Percentiles rank a stretch among this genome's conserved stretches.
These are phyloP conservation scores for Talaromyces atroroseus DNA, from an alignment of 2,329 filamentous ascomycete genomes.

Conservation along the genomic window DNA sequence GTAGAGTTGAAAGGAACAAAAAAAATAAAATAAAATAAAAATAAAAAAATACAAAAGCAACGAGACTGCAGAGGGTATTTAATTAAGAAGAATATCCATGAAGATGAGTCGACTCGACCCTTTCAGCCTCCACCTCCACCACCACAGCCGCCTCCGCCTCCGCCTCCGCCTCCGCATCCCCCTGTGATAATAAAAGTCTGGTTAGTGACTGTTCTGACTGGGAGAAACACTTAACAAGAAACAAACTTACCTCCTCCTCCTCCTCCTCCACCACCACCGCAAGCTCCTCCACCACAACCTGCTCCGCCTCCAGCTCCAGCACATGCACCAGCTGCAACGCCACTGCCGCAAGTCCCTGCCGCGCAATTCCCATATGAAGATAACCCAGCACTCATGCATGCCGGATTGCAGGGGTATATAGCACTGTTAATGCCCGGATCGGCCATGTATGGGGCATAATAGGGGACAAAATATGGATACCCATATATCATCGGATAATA, in stretches of 20 bases:
- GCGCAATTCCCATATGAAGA: constrained; percentile 45
- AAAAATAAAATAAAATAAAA: no score
- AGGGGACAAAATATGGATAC: constrained; percentile 41
- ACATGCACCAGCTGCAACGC: constrained; percentile 41
- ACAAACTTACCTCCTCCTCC: constrained; percentile 25
- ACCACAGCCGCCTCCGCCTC: constrained; percentile 15
- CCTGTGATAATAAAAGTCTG: neutral
- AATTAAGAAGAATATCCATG: neutral
- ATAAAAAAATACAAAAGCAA: no score
- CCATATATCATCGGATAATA: constrained; percentile 40
- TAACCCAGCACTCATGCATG: constrained; percentile 37
- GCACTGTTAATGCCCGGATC: constrained; percentile 38
- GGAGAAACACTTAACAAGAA: neutral
- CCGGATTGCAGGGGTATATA: constrained; percentile 42
- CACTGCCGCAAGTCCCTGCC: constrained; percentile 39
- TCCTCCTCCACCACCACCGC: constrained; percentile 42
- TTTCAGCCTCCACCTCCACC: constrained; percentile 21
- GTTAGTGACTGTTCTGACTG: neutral
- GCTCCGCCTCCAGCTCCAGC: constrained; percentile 21
- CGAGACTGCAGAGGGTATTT: neutral
- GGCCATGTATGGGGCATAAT: constrained; percentile 44
- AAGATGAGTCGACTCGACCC: neutral
- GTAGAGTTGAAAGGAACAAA: no score
- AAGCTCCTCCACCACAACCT: constrained; percentile 20
- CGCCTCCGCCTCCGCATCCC: constrained; percentile 8